A percentile compares a stretch with the other conserved stretches of the same genome.
phyloP scores from a whole-genome alignment of 192 early-diverging fungal genomes.

The Rhizoclosmatium sp. region DNA sequence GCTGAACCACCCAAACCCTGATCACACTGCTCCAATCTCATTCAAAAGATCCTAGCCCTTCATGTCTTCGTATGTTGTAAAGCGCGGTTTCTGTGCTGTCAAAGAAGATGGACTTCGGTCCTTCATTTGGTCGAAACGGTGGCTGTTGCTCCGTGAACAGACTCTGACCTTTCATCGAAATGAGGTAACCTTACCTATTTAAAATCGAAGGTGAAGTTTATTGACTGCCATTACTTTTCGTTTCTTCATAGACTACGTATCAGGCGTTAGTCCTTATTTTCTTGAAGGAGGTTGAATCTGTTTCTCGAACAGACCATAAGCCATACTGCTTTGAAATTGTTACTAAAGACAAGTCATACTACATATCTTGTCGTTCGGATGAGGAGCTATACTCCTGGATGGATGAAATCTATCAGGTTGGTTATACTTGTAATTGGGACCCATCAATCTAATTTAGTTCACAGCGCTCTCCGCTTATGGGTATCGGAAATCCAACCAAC shows the following conservation, averaged over 20 bases:
- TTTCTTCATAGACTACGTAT: slow-evolving; percentile 69
- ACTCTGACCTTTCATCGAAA: slow-evolving; percentile 93
- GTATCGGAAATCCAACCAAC: slow-evolving; percentile 84
- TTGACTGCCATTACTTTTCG: slow-evolving; percentile 10
- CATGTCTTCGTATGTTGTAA: slow-evolving; percentile 64
- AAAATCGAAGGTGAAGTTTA: neutral
- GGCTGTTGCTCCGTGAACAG: slow-evolving; percentile 85
- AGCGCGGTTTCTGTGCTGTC: slow-evolving; percentile 84
- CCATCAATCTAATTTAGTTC: neutral
- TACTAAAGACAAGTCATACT: slow-evolving; percentile 94
- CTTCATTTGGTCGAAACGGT: slow-evolving; percentile 97
- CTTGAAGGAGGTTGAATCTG: slow-evolving; percentile 89
- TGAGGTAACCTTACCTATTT: slow-evolving; percentile 68
- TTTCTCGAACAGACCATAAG: slow-evolving; percentile 89
- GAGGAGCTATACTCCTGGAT: slow-evolving; percentile 99
- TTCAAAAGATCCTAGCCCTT: neutral
- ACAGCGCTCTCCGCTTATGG: slow-evolving; percentile 75
- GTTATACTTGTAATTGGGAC: neutral
- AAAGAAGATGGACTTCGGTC: slow-evolving; percentile 91
- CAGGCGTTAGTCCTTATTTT: slow-evolving; percentile 91
- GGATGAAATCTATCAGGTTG: slow-evolving; percentile 93
- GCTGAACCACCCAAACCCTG: neutral
- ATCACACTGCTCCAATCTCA: neutral
- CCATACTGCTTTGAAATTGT: slow-evolving; percentile 93
- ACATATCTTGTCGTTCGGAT: slow-evolving; percentile 91